Conservation (phyloP, 805 yeast genomes). For the Metschnikowia henanensis region DNA sequence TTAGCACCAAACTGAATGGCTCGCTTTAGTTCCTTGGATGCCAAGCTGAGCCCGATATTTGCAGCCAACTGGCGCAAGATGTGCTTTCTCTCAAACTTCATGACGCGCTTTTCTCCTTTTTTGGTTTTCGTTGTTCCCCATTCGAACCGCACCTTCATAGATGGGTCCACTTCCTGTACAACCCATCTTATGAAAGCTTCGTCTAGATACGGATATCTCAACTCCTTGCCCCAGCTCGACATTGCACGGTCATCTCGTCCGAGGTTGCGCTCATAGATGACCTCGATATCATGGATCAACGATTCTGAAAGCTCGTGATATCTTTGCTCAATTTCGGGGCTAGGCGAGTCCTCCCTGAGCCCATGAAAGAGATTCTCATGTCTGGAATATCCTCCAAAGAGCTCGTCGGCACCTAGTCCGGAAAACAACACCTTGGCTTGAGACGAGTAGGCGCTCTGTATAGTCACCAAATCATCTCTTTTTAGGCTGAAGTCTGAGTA, state of each 20-base stretch:
- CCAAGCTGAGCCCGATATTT: slow-evolving; percentile 49
- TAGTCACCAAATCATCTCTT: background rate
- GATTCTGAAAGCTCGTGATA: slow-evolving; percentile 53
- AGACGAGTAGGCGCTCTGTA: slow-evolving; percentile 40
- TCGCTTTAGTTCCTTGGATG: slow-evolving; percentile 75
- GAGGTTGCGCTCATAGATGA: slow-evolving; percentile 76
- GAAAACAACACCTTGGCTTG: slow-evolving; percentile 73
- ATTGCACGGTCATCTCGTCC: slow-evolving; percentile 93
- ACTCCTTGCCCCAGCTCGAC: slow-evolving; percentile 84
- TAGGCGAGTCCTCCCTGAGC: slow-evolving; percentile 19
- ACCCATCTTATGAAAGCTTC: slow-evolving; percentile 53
- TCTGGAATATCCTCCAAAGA: slow-evolving; percentile 94
- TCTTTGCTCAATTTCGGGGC: slow-evolving; percentile 18
- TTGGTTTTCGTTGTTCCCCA: slow-evolving; percentile 23
- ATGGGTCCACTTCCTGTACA: slow-evolving; percentile 49
- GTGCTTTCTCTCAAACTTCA: slow-evolving; percentile 43
- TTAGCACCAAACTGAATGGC: slow-evolving; percentile 97
- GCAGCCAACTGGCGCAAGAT: slow-evolving; percentile 64
- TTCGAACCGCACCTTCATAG: slow-evolving; percentile 38
- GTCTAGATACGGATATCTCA: slow-evolving; percentile 85
- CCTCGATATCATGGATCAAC: slow-evolving; percentile 65
- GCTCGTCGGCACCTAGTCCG: slow-evolving; percentile 97
- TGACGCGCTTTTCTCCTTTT: slow-evolving; percentile 29
- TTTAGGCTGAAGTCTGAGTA: slow-evolving; percentile 17
- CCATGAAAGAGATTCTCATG: slow-evolving; percentile 56